phyloP scores from a whole-genome alignment of 2,329 filamentous ascomycete species.

The Colletotrichum tabaci region DNA sequence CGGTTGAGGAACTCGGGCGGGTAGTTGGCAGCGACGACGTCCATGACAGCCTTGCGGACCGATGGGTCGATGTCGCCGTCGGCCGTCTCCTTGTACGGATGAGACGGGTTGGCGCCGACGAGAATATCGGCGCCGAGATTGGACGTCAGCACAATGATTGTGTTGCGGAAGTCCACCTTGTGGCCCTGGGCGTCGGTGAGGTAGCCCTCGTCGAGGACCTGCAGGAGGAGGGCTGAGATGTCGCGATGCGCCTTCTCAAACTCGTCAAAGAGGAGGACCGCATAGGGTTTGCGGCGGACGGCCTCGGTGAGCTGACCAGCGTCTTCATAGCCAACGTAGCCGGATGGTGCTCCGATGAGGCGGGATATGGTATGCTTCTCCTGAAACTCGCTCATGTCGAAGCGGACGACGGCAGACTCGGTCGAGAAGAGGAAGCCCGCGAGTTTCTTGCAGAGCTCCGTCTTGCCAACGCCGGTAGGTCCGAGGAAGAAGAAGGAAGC shows the following conservation, averaged over 20 bases:
- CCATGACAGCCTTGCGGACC: conserved; percentile 87
- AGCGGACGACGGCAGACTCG: conserved; percentile 89
- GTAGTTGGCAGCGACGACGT: conserved; percentile 82
- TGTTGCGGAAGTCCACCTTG: conserved; percentile 97
- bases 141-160: conserved; percentile 95
- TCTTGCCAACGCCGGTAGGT: conserved; percentile 97
- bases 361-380: conserved; percentile 97
- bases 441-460: conserved; percentile 96
- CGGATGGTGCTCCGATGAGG: conserved; percentile 92
- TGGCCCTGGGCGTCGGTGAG: conserved; percentile 96
- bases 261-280: conserved; percentile 94
- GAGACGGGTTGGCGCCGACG: conserved; percentile 78
- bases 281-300: conserved; percentile 94
- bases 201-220: conserved; percentile 96
- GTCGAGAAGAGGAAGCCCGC: conserved; percentile 94
- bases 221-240: conserved; percentile 90
- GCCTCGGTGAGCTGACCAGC: conserved; percentile 97
- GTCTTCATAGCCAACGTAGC: conserved; percentile 97
- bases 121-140: conserved; percentile 95
- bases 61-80: conserved; percentile 80
- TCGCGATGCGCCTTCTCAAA: conserved; percentile 98
- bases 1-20: conserved; percentile 97
- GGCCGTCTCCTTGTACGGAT: conserved; percentile 73
- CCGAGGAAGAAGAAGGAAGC: conserved; percentile 99
- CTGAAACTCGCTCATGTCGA: conserved; percentile 98